Evolutionary conservation across 495 filamentous ascomycete species (phyloP), one percentile per base, ranked within the genome.

Genomic region (Jackrogersella minutella): DNA sequence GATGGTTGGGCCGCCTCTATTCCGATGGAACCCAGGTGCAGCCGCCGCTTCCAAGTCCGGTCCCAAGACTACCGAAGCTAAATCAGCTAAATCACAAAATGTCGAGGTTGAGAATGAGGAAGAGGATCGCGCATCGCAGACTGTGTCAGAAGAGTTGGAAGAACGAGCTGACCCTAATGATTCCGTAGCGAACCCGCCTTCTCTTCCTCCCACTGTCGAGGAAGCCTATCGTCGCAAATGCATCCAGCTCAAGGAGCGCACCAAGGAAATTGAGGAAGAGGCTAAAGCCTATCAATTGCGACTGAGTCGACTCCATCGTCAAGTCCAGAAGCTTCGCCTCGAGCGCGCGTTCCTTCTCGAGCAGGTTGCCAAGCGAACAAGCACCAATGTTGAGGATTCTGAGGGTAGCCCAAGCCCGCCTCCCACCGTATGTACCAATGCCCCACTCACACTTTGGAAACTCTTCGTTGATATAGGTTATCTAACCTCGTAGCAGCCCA

Each of bases 171-270:
- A 70, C 49, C 4, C 34, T 47, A 2, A 4, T 24, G 19, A 36
- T 13, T 36, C 37, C 73, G 71, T 75, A 78, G 84, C 82, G 57
- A 75, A 81, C 44, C 84, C 88, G 21, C 86, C 88, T 1, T 77
- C 87, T 33, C 85, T 93, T n/a, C 93, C 95, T 11, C 93, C 95
- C 16, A 96, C 93, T 26, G 92, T 98, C 41, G 96, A 99, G 78
- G 88, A 91, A 71, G 93, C 94, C 55, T 99, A 99, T 79, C 92
- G 94, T 69, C 87, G 89, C 70, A 99, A 99, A 86, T 98, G 96
- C 76, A 93, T 97, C 79, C 89, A 95, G 66, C 87, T 99, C 16
- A 96, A 95, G 78, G 88, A 90, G 66, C 92, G 96, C 37, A 90
- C 97, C 54, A 87, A 84, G 60, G 94, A 98, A 73, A 89, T 98